phyloP scores from a whole-genome alignment of 257 asterid genomes.

The Scutellaria galericulata region DNA sequence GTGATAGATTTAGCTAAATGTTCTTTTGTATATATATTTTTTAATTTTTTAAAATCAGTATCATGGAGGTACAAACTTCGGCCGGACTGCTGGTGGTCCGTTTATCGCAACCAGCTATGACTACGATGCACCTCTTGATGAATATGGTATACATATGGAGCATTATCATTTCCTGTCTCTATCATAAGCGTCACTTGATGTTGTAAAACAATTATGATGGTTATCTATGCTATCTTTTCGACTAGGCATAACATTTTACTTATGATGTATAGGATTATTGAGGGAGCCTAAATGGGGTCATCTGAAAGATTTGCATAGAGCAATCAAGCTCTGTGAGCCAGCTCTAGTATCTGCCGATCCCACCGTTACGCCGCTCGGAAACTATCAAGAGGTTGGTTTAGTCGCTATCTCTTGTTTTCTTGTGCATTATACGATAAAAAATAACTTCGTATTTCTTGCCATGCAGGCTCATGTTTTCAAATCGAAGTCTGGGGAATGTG shows the following conservation, averaged over 20 bases:
- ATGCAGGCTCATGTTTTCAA: slow-evolving; percentile 88
- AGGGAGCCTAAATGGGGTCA: slow-evolving; percentile 99
- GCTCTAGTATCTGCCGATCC: slow-evolving; percentile 85
- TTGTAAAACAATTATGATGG: no score
- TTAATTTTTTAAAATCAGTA: slow-evolving; percentile 37
- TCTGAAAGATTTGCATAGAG: slow-evolving; percentile 95
- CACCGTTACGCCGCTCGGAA: slow-evolving; percentile 76
- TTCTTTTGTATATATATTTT: background rate
- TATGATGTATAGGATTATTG: slow-evolving; percentile 59
- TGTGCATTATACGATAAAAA: slow-evolving; percentile 13
- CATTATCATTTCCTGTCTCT: background rate
- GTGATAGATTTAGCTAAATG: slow-evolving; percentile 30
- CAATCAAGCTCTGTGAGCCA: slow-evolving; percentile 96
- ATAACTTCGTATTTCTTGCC: slow-evolving; percentile 19
- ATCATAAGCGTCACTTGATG: background rate
- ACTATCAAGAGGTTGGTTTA: slow-evolving; percentile 82
- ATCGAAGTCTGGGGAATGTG: slow-evolving; percentile 74
- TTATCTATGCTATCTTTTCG: background rate
- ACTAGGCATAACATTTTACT: slow-evolving; percentile 7
- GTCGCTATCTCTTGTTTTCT: slow-evolving; percentile 23
- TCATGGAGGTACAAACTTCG: slow-evolving; percentile 87
- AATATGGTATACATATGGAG: slow-evolving; percentile 53
- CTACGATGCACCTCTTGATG: slow-evolving; percentile 85
- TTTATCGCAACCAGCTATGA: slow-evolving; percentile 82
- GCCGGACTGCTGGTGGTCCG: slow-evolving; percentile 88